Conservation (phyloP, 768 basidiomycete species). For the Tylopilus intermedius region DNA sequence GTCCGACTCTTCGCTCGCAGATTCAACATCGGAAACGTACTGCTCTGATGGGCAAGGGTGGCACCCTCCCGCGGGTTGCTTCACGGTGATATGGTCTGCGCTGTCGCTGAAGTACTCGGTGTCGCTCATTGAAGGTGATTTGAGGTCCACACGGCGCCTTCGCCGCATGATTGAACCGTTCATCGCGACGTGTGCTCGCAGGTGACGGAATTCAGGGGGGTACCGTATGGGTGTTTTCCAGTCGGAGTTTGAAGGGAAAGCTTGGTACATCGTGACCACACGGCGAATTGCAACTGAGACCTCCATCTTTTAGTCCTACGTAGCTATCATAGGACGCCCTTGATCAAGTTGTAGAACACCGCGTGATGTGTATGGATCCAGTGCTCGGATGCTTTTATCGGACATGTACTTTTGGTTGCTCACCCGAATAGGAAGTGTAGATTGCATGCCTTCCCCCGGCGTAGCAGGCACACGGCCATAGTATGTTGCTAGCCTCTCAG, state of each 20-base stretch:
- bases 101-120: slow-evolving; percentile 24
- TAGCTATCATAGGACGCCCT: too few species aligned
- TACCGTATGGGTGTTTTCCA: not conserved
- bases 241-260: slow-evolving; percentile 23
- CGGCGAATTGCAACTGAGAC: too few species aligned
- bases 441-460: too few species aligned
- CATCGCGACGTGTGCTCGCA: not conserved
- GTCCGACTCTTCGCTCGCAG: slow-evolving; percentile 16
- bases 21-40: slow-evolving; percentile 17
- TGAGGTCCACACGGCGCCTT: slow-evolving; percentile 3
- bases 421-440: too few species aligned
- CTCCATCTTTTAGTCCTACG: too few species aligned
- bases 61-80: not conserved
- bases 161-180: slow-evolving; percentile 20
- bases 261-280: too few species aligned
- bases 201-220: slow-evolving; percentile 5
- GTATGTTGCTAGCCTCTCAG: too few species aligned
- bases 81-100: not conserved
- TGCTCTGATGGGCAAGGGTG: slow-evolving; percentile 18
- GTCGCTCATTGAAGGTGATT: slow-evolving; percentile 15
- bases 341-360: too few species aligned
- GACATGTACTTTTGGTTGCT: too few species aligned
- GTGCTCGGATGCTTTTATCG: too few species aligned
- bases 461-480: too few species aligned
- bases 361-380: too few species aligned